Evolutionary conservation across 768 basidiomycete genomes (phyloP), one percentile per base, ranked within the genome.

Genomic region (Xerocomus potaroensis): DNA sequence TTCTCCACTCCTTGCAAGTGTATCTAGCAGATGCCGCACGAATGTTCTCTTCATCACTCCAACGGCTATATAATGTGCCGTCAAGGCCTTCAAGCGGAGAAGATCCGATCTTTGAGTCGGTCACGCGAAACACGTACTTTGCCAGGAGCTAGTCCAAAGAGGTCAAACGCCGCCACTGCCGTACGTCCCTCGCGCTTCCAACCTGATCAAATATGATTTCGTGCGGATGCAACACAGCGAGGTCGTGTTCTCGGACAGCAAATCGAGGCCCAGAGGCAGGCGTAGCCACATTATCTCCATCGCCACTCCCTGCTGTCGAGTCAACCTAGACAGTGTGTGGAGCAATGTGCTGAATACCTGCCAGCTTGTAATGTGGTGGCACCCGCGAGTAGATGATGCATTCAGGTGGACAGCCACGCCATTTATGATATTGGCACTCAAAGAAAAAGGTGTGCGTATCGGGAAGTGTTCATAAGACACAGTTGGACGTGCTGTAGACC

Each of bases 1-100:
- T 0, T 11, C 27, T 10, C 11, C 35, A 3, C 39, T 39, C 10
- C 53, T 40, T 26, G 43, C 43, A 21, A 82, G 63, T 3, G 68
- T 60, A 24, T 79, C 68, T 38, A 81, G 53, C 43, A 82, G 74
- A 16, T 67, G 67, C 43, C 72, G 72, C 42, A 72, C 37, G 11
- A 80, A 50, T 1, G 70, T 71, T 8, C 54, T 48, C 48, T 70
- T 74, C 10, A 72, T 65, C 35, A 69, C 69, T 15, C 73, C 77
- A 55, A 83, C 80, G 0, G 74, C 69, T 34, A 81, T 73, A 39
- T 64, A 62, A 56, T 83, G 80, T 1, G 78, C 70, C 14, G 70
- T 60, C 32, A 71, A 56, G 18, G 77, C 55, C 21, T 78, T 41
- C 37, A 79, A 32, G 50, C 81, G 75, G 39, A 72, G 62, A 6